These are phyloP conservation scores for Neofusicoccum ribis DNA, from an alignment of 2,329 filamentous ascomycete genomes.

Conservation along the genomic window DNA sequence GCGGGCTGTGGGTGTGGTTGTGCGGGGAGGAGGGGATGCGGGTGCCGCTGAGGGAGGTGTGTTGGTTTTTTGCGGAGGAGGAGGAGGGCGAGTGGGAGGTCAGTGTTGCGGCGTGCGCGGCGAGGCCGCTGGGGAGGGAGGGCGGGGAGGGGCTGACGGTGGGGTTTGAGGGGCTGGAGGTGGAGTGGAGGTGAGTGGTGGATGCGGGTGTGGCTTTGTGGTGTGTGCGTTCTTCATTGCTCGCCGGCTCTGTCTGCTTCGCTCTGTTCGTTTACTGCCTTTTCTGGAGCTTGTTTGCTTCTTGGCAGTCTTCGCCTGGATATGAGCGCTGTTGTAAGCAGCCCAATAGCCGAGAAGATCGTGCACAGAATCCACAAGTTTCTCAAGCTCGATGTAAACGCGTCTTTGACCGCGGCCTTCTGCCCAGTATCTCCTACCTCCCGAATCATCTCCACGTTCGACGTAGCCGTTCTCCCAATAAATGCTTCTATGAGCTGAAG, in stretches of 20 bases:
- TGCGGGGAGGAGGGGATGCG: conserved; percentile 55
- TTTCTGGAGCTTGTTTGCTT: too few species aligned
- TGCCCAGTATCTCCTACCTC: conserved; percentile 48
- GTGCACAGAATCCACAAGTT: conserved; percentile 50
- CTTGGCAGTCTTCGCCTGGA: too few species aligned
- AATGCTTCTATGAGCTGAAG: too few species aligned
- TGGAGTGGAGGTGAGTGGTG: conserved; percentile 24
- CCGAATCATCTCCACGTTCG: conserved; percentile 59
- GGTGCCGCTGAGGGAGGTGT: conserved; percentile 70
- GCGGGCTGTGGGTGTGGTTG: conserved; percentile 67
- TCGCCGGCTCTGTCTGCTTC: too few species aligned
- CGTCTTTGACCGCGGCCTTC: conserved; percentile 42
- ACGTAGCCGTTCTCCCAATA: conserved; percentile 56
- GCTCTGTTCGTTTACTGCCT: too few species aligned
- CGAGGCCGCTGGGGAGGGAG: conserved; percentile 60
- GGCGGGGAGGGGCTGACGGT: conserved; percentile 54
- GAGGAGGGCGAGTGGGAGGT: conserved; percentile 54
- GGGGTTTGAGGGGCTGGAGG: conserved; percentile 45
- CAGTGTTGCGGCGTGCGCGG: conserved; percentile 67
- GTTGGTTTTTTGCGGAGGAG: conserved; percentile 63
- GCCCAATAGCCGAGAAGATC: too few species aligned
- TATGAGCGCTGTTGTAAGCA: too few species aligned
- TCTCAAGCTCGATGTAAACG: conserved; percentile 45
- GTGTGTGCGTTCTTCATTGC: too few species aligned
- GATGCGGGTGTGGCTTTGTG: too few species aligned